Evolutionary conservation across 2,329 filamentous ascomycete genomes (phyloP), one percentile per base, ranked within the genome.

Genomic region (Diaporthe destruens): DNA sequence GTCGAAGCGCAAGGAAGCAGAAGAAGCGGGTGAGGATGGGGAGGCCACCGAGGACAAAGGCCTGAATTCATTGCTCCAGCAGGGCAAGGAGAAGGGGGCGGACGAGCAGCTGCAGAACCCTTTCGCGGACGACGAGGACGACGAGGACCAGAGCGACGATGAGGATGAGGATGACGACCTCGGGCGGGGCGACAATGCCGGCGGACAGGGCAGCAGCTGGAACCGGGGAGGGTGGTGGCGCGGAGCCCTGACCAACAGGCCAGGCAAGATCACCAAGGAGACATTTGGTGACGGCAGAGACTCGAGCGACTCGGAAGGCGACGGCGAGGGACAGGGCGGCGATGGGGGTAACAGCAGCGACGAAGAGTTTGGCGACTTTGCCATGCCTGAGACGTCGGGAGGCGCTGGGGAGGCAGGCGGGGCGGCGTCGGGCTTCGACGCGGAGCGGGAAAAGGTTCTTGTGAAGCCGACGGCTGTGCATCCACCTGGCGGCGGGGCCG

Each of bases 321-420:
- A 84, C 74, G 84, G 84, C 57, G 85, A 82, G 36, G 85, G 84
- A 56, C 84, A 84, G 51, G 86, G 86, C 54, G 86, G 87, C 66
- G 86, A 85, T 36, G 85, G 86, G 44, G 88, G 87, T 18, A 84
- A 85, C 47, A 86, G 71, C 16, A 75, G 88, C 16, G 87, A 89
- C 53, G 90, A 92, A 75, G 90, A 91, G 77, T 89, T 93, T 82
- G 91, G 90, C 18, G 91, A 93, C 72, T 92, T 92, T 76, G 90
- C 89, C 75, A 89, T 92, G 83, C 88, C 90, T 14, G 90, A 91
- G 78, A 83, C 86, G 66, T 83, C 82, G 53, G 75, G 51, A 3
- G 25, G n/a, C 11, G 34, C 39, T 11, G 36, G 44, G 6, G 63
- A 55, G 7, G 49, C 72, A 66, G 76, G 59, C 7, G 54, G 63